Base-by-base conservation (phyloP, 805 yeast genomes). In the Starmerella potacharoeniae region DNA sequence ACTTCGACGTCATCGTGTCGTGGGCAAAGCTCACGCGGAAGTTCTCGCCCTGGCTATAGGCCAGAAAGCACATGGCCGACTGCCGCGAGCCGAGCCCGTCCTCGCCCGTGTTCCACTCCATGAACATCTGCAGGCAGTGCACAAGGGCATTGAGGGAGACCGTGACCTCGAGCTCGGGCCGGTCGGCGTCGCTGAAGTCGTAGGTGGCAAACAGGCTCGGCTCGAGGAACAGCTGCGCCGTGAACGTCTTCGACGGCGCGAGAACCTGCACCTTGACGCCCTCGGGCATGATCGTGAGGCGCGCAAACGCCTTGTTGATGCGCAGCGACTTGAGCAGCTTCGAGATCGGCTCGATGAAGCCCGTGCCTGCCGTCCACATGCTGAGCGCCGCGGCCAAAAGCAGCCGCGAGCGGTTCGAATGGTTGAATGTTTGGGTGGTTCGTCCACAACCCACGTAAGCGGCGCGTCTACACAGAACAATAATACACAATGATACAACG, bases 31-130 rank as follows among this genome's bases (percentile, higher is more conserved):
- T 55, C 37, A 60, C 45, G 13, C 58, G 56, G 37, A 61, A 54
- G 4, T 76, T 69, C 1, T 69, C 64, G 51, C 79, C 83, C 60
- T 79, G 82, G 51, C 66, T 71, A 66, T 80, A 81, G 4, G 77
- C 74, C 22, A 83, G 57, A 0, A 77, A 71, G 60, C 83, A 79
- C 22, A 43, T 44, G n/a, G 36, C 42, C 9, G 37, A 9, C 9
- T 46, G 41, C 16, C 28, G 28, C 22, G 52, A 40, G 7, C 51
- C 41, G 9, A n/a, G 42, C 11, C 31, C 55, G 17, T 37, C 53
- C 34, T 35, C 72, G 67, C 61, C 76, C 78, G 22, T 76, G 39
- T 22, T 16, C 72, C 54, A 82, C 57, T 7, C 81, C 49, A 53
- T 65, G 61, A 52, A 66, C 60, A 52, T 64, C 53, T 30, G 62